Evolutionary conservation across 2,329 filamentous ascomycete genomes (phyloP), one percentile per base, ranked within the genome.

Genomic region (Cryphonectria japonica): DNA sequence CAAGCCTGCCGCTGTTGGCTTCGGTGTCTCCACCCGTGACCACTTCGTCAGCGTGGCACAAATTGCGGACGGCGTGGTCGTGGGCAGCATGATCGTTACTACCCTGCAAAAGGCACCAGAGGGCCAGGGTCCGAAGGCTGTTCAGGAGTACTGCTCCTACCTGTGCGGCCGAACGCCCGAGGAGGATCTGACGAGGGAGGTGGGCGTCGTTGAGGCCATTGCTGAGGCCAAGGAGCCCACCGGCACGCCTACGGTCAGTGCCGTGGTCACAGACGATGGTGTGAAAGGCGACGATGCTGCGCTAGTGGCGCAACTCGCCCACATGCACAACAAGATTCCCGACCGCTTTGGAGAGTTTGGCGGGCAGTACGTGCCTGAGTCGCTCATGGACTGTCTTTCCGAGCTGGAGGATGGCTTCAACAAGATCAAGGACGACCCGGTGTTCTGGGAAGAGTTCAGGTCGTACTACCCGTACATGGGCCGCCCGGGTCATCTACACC

Each of bases 401-500:
- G 89, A 99, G 82, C 88, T 99, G 7, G 95, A 99, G 82, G 89
- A 90, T 39, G 96, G 95, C 46, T 99, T 99, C 86, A 91, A 96
- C 77, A 85, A 92, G 76, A 94, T 96, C 72, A 91, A 91, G 77
- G 90, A 97, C 74, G 95, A 98, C 78, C 92, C 94, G 5, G 87
- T 89, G 69, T 99, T 99, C 86, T 99, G 96, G 96, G 93, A 97
- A 78, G 96, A 99, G 82, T 99, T 94, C 84, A 89, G 93, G 75
- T 94, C 93, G 7, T 96, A 97, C 85, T 99, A 98, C 82, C 92
- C 94, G 54, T 99, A 96, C 86, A 99, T 99, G 92, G 94, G 95
- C 70, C 91, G 96, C 62, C 95, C 96, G 1, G 96, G 95, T 67
- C 94, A 95, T 75, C 85, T 99, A 68, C 96, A 99, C 83, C 84